Evolutionary conservation across 2,329 filamentous ascomycete genomes (phyloP), one percentile per base, ranked within the genome.

Genomic region (Penicillium sp.): DNA sequence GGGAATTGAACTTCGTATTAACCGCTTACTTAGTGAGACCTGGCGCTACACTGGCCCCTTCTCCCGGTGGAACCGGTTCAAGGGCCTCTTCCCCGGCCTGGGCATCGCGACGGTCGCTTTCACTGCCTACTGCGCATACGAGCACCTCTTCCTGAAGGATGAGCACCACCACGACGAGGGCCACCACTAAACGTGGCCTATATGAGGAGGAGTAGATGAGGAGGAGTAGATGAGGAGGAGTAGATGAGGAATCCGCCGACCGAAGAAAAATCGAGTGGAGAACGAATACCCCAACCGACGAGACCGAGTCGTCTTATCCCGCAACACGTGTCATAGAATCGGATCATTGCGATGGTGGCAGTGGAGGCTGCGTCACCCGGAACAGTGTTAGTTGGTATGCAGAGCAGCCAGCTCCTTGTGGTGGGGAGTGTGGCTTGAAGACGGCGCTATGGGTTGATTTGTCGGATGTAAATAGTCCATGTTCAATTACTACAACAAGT

Each of bases 1-100:
- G 11, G 45, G 34, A 49, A 55, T 55, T 37, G 43, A 47, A 59
- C 20, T 53, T 63, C 47, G 62, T 73, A 59, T 72, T 69, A 51
- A 42, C 20, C 17, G 20, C 6, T 34, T 28, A 15, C 39, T 65
- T 76, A 99, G 95, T 74, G 95, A 99, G 83, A 86, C 90, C 74
- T 99, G 95, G 95, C 86, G 95, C 79, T 97, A 96, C 83, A 88
- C 85, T 38, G 95, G 94, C 64, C 88, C 86, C 56, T 98, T 97
- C 83, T 89, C 88, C 67, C 87, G 94, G 70, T 90, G 83, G 81
- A 96, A 96, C 81, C 90, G 95, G 70, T 95, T 97, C 83, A 92
- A 89, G 81, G 83, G 85, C 71, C 83, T 87, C 65, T 92, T 99
- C 75, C 95, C 95, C 39, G 95, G 95, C 62, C 84, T 99, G 70